Evolutionary conservation across 2,329 filamentous ascomycete genomes (phyloP).

Genomic region (Parastagonospora nodorum): DNA sequence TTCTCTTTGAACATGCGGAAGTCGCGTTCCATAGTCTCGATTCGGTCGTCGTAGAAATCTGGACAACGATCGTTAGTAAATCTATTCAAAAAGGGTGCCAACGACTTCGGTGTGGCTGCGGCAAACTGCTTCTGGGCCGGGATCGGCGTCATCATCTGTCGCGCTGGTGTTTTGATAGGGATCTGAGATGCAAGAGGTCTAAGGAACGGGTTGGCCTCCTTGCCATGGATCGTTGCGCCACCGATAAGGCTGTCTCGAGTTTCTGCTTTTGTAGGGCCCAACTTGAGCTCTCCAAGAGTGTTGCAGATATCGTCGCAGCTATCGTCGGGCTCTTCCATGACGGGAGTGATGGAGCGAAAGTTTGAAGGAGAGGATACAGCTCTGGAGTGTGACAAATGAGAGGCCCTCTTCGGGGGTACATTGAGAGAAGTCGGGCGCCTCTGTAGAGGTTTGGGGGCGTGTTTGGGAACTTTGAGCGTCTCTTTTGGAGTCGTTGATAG

Average conservation of each 20-base stretch:
- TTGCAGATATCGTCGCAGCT: constrained; percentile 35
- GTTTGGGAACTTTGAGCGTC: constrained; percentile 38
- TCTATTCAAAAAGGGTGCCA: constrained; percentile 68
- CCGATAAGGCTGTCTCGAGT: constrained; percentile 23
- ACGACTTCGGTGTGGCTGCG: constrained; percentile 27
- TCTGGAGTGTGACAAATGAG: constrained; percentile 18
- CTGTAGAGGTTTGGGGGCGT: constrained; percentile 20
- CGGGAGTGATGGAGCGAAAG: constrained; percentile 26
- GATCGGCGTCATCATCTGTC: constrained; percentile 16
- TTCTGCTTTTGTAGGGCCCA: constrained; percentile 29
- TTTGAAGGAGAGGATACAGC: constrained; percentile 34
- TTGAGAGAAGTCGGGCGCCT: constrained; percentile 22
- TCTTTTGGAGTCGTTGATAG: constrained; percentile 43
- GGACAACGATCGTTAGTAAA: constrained; percentile 71
- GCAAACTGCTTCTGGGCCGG: constrained; percentile 13
- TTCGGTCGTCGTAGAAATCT: constrained; percentile 80
- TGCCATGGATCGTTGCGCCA: constrained; percentile 36
- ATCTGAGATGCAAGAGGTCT: constrained; percentile 29
- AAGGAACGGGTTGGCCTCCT: constrained; percentile 29
- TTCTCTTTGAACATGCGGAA: constrained; percentile 74
- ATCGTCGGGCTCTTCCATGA: constrained; percentile 37
- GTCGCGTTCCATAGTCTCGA: constrained; percentile 76
- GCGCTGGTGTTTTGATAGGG: constrained; percentile 29
- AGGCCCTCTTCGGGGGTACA: constrained; percentile 19
- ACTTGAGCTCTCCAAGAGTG: constrained; percentile 28